These are phyloP conservation scores for Chlamydomonas sp. DNA, from an alignment of 139 green algal species.

Conservation along the genomic window DNA sequence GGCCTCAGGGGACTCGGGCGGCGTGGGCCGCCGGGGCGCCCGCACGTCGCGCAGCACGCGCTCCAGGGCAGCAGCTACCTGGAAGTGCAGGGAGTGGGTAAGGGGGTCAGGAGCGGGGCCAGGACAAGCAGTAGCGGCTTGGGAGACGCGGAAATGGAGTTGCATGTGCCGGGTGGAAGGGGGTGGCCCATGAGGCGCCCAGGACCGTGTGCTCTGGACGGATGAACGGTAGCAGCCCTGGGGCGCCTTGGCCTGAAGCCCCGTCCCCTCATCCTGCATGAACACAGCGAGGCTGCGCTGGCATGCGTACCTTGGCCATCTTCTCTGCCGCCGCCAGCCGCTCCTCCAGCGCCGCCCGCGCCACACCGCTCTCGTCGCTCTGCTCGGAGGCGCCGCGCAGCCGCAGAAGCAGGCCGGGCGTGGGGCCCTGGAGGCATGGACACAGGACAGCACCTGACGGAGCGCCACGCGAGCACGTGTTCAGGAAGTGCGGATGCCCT, in stretches of 20 bases:
- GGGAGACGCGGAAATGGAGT: too few species aligned
- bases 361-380: not conserved
- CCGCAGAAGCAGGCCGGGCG: slow-evolving; percentile 3
- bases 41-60: slow-evolving; percentile 26
- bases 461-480: too few species aligned
- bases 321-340: slow-evolving; percentile 20
- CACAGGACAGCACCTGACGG: not conserved
- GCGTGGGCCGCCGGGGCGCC: not conserved
- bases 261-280: too few species aligned
- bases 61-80: slow-evolving; percentile 28
- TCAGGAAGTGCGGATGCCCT: too few species aligned
- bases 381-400: slow-evolving; percentile 14
- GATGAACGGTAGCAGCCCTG: too few species aligned
- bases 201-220: not conserved
- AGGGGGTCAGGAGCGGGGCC: too few species aligned
- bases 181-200: not conserved
- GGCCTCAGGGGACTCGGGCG: not conserved
- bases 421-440: not conserved
- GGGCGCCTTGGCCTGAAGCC: too few species aligned
- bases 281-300: too few species aligned
- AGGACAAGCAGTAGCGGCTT: too few species aligned
- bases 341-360: not conserved
- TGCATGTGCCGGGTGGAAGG: too few species aligned
- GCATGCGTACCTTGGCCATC: not conserved
- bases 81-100: too few species aligned